These are phyloP conservation scores for Calonectria fujianensis DNA, from an alignment of 2,329 filamentous ascomycete genomes.

Conservation along the genomic window DNA sequence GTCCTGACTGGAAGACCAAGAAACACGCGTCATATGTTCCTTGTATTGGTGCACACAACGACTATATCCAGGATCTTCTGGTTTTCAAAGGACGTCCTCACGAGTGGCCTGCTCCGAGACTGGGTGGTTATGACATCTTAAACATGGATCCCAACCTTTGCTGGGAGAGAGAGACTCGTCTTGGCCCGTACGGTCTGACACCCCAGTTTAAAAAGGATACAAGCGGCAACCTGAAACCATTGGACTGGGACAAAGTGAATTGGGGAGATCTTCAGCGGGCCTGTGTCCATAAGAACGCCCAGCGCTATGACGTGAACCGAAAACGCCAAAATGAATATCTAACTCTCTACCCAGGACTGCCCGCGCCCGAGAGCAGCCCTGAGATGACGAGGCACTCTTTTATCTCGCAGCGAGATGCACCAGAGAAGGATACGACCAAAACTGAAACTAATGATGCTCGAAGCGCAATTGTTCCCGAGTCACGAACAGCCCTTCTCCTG, in stretches of 20 bases:
- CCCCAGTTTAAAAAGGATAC: slow-evolving; percentile 68
- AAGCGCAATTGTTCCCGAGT: slow-evolving; percentile 60
- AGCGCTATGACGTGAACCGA: slow-evolving; percentile 73
- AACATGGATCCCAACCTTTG: slow-evolving; percentile 78
- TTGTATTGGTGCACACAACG: slow-evolving; percentile 79
- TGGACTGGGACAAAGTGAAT: slow-evolving; percentile 78
- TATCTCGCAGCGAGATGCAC: slow-evolving; percentile 38
- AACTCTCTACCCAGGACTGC: slow-evolving; percentile 63
- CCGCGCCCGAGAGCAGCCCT: slow-evolving; percentile 41
- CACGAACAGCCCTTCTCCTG: slow-evolving; percentile 83
- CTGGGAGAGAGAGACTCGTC: slow-evolving; percentile 81
- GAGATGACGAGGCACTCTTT: slow-evolving; percentile 40
- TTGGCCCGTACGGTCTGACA: slow-evolving; percentile 78
- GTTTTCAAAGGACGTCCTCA: slow-evolving; percentile 78
- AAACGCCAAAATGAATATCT: slow-evolving; percentile 66
- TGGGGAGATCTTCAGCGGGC: slow-evolving; percentile 83
- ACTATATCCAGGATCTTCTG: slow-evolving; percentile 76
- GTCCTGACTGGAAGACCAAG: slow-evolving; percentile 73
- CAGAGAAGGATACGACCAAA: slow-evolving; percentile 5
- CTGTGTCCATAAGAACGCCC: slow-evolving; percentile 79
- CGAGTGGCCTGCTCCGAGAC: slow-evolving; percentile 75
- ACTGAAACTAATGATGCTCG: slow-evolving; percentile 34
- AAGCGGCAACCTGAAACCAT: slow-evolving; percentile 56
- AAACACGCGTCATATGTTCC: slow-evolving; percentile 76
- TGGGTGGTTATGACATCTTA: slow-evolving; percentile 78